These are phyloP conservation scores for Globisporangium ultimum DNA, from an alignment of 352 stramenopile genomes.

Conservation along the genomic window DNA sequence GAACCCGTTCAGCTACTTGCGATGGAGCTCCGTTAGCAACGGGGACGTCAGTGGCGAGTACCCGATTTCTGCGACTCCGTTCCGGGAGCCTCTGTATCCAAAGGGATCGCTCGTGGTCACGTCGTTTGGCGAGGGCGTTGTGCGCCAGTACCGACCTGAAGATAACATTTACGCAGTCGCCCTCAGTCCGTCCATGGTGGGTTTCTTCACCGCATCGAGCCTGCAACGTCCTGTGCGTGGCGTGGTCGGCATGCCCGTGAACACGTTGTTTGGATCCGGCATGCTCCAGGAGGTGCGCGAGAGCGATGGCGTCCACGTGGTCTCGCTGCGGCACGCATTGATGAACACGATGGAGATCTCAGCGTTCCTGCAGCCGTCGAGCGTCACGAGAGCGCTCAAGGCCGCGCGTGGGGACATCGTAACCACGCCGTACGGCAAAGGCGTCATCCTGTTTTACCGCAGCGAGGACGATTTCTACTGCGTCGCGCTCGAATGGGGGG, in stretches of 20 bases:
- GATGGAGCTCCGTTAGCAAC: conserved; percentile 26
- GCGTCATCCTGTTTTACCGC: conserved; percentile 69
- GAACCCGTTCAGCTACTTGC: conserved; percentile 69
- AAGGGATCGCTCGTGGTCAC: conserved; percentile 52
- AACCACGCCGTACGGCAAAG: conserved; percentile 70
- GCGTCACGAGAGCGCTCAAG: conserved; percentile 52
- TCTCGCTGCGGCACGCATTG: conserved; percentile 53
- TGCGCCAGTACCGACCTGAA: conserved; percentile 35
- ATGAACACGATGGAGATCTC: conserved; percentile 39
- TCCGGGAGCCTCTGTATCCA: conserved; percentile 24
- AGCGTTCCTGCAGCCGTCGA: conserved; percentile 57
- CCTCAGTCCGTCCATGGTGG: conserved; percentile 31
- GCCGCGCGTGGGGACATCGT: conserved; percentile 77
- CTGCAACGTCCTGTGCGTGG: conserved; percentile 42
- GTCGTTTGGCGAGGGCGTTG: conserved; percentile 61
- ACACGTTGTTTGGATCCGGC: conserved; percentile 67
- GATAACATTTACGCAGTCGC: conserved; percentile 64
- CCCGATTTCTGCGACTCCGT: conserved; percentile 11
- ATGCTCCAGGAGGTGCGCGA: conserved; percentile 55
- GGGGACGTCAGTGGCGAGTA: conserved; percentile 8
- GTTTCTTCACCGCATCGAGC: conserved; percentile 41
- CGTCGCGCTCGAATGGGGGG: conserved; percentile 63
- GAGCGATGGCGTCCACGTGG: conserved; percentile 66
- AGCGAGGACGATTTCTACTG: conserved; percentile 58
- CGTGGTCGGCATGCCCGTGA: conserved; percentile 54